Conservation (phyloP, 2,329 filamentous ascomycete species). For the Alternaria infectoria region DNA sequence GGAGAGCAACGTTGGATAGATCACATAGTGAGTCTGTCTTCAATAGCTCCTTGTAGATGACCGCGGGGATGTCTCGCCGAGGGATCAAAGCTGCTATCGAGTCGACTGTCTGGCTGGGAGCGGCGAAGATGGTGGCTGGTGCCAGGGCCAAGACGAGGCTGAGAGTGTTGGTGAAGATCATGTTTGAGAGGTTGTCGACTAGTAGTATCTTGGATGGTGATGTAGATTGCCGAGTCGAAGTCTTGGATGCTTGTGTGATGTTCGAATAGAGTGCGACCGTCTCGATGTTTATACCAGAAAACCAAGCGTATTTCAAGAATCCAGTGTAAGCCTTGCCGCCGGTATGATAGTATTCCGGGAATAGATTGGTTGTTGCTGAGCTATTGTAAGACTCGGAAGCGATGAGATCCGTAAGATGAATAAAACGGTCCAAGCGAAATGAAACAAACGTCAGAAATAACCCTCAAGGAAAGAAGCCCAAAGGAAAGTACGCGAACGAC, state of each 20-base stretch:
- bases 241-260: slow-evolving; percentile 12
- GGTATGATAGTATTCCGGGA: background rate
- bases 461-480: background rate
- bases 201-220: background rate
- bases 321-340: background rate
- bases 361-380: background rate
- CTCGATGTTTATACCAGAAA: background rate
- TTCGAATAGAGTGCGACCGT: background rate
- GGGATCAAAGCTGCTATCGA: slow-evolving; percentile 30
- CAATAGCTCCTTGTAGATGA: slow-evolving; percentile 24
- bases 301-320: background rate
- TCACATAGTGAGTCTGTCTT: slow-evolving; percentile 36
- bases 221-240: slow-evolving; percentile 6
- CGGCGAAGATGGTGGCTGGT: slow-evolving; percentile 41
- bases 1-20: slow-evolving; percentile 37
- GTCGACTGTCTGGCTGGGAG: slow-evolving; percentile 33
- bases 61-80: slow-evolving; percentile 21
- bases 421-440: background rate
- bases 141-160: slow-evolving; percentile 43
- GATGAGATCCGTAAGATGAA: background rate
- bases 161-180: slow-evolving; percentile 45
- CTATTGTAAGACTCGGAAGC: background rate
- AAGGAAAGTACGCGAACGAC: background rate
- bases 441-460: background rate
- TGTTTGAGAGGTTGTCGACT: slow-evolving; percentile 17